Evolutionary conservation across 1,284 basidiomycete species (phyloP), one percentile per base, ranked within the genome.

Genomic region (Tilletiaria anomala): DNA sequence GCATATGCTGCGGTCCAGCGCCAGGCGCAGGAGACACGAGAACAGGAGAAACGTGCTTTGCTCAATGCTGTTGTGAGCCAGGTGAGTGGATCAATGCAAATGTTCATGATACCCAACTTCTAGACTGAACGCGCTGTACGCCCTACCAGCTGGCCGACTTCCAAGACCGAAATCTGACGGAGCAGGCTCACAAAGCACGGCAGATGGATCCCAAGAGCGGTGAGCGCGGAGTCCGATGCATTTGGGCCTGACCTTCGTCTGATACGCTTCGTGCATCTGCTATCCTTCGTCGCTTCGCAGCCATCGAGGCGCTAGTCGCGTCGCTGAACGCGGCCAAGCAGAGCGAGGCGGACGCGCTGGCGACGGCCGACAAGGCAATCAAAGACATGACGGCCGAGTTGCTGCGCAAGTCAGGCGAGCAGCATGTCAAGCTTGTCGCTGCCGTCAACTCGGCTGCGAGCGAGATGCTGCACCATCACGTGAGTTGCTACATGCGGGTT

Each of bases 281-380:
- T n/a, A n/a, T n/a, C n/a, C n/a, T n/a, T n/a, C n/a, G n/a, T n/a
- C n/a, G n/a, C n/a, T n/a, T n/a, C 11, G 3, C 44, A 17, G 58
- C 58, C 4, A 61, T 61, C 40, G 58, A 61, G 39, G 44, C 47
- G 17, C 48, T 61, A 1, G 59, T 60, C 0, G 44, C 48, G 3
- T 50, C 53, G 18, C 48, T 59, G 39, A 61, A 60, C 33, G 36
- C 45, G n/a, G 53, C 54, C 26, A 47, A 47, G 32, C 45, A 56
- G 18, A 39, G 23, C 22, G 56, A 59, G 29, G 31, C 48, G 3
- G 46, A 51, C 16, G 26, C 33, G 11, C 45, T 47, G 15, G 43
- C 45, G 8, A 45, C 49, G 3, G 44, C 50, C 12, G 59, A 61
- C 21, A 42, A 42, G 1, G 48, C 51, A 1, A 35, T 61, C 14